phyloP scores from a whole-genome alignment of 2,329 filamentous ascomycete species.

The Aspergillus felis region DNA sequence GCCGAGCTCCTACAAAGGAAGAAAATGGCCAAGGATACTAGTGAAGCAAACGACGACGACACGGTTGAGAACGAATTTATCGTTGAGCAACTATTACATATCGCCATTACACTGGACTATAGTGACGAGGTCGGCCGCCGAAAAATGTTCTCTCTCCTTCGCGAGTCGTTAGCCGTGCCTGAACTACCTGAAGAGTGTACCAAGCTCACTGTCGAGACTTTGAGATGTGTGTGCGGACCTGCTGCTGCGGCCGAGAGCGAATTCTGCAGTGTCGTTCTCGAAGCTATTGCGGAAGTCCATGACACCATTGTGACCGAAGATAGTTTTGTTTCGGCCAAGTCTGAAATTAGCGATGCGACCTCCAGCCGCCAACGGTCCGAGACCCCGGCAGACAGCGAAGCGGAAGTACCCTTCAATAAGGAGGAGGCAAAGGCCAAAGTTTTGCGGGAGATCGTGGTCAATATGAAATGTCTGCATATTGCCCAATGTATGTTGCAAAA shows the following conservation, averaged over 20 bases:
- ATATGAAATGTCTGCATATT: conserved; percentile 97
- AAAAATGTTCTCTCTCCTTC: conserved; percentile 90
- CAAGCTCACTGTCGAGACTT: conserved; percentile 75
- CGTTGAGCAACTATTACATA: conserved; percentile 89
- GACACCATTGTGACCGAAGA: conserved; percentile 79
- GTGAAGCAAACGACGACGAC: conserved; percentile 72
- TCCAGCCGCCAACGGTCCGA: conserved; percentile 45
- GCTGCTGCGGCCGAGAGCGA: conserved; percentile 48
- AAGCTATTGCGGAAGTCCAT: conserved; percentile 94
- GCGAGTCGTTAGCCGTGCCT: conserved; percentile 78
- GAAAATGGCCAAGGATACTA: conserved; percentile 39
- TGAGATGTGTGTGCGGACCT: conserved; percentile 75
- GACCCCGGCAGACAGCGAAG: conserved; percentile 50
- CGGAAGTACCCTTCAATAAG: conserved; percentile 51
- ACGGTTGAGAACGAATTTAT: conserved; percentile 91
- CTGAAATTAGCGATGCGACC: conserved; percentile 69
- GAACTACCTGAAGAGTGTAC: conserved; percentile 91
- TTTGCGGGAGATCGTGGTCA: conserved; percentile 85
- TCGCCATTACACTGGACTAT: conserved; percentile 88
- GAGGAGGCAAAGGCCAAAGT: conserved; percentile 64
- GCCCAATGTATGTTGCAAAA: conserved; percentile 97
- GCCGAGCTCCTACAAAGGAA: conserved; percentile 44
- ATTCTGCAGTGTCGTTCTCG: conserved; percentile 61
- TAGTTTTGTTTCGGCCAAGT: conserved; percentile 90
- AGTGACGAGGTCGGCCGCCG: conserved; percentile 93